Base-by-base conservation (phyloP, 768 basidiomycete species). In the Auricularia heimuer region DNA sequence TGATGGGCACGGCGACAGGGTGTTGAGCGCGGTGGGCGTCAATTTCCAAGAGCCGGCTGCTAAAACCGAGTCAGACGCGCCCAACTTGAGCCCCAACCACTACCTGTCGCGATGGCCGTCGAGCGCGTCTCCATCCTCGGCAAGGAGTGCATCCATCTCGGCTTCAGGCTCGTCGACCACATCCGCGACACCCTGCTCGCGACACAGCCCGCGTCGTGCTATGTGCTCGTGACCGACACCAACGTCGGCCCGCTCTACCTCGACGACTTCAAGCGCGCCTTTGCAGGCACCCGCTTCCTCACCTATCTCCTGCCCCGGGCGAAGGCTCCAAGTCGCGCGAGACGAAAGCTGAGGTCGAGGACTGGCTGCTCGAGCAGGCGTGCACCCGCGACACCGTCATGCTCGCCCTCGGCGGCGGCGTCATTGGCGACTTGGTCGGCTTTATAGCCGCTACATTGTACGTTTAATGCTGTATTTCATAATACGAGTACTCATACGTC, bases 381-480 rank as follows among this genome's bases (percentile, higher is more conserved):
- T 97, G 94, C 73, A 97, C 95, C 2, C 80, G 97, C 65, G 95
- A 96, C 74, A 94, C 90, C 2, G 92, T 99, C 67, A 80, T 98
- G 64, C 77, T 99, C 63, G 96, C 95, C 0, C 82, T 99, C 29
- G 97, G 97, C 37, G 96, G 97, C 39, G 97, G 97, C 35, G 97
- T 99, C 64, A 92, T 99, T 66, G 97, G 97, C 12, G 96, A 99
- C 77, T 81, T 98, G 24, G 88, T 94, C 65, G 97, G 97, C 37
- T 99, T 96, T 71, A 94, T 97, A 65, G 92, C 97, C 33, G 92
- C 97, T 2, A 98, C 96, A 12, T 96, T 96, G 94, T 96, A 71
- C 76, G 92, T 83, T 3, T 24, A 24, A 54, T 6, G 12, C 16
- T 44, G 37, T 35, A 24, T 45, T n/a, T 44, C 3, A 62, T 65